A percentile compares a stretch with the other conserved stretches of the same genome.
Evolutionary conservation across 2,329 filamentous ascomycete genomes (phyloP).

Genomic region (Colletotrichum filicis): DNA sequence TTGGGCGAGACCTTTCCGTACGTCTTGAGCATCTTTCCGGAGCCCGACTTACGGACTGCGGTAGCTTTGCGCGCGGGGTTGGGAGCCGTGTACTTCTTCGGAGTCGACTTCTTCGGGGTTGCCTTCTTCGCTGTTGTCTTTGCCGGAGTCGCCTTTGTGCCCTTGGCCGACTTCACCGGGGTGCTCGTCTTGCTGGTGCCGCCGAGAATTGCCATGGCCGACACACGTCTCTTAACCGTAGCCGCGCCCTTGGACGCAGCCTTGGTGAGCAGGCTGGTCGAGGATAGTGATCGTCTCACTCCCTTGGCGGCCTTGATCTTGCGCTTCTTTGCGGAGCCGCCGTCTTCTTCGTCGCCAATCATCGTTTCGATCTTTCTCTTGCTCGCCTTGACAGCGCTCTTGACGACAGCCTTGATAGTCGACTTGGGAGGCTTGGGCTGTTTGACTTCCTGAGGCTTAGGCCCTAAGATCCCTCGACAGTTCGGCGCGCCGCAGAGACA

Average conservation of each 20-base stretch:
- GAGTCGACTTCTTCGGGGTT: conserved; percentile 16
- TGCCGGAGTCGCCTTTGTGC: not conserved
- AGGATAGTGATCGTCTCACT: conserved; percentile 48
- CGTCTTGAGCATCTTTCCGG: conserved; percentile 35
- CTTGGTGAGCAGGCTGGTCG: conserved; percentile 42
- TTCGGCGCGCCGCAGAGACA: conserved; percentile 73
- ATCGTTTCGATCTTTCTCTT: conserved; percentile 69
- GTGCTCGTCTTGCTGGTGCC: conserved; percentile 27
- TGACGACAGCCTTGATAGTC: conserved; percentile 49
- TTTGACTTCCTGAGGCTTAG: conserved; percentile 68
- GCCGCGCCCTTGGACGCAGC: conserved; percentile 45
- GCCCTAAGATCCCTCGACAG: conserved; percentile 72
- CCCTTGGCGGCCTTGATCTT: conserved; percentile 48
- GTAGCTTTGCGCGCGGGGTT: conserved; percentile 32
- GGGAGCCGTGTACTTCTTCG: conserved; percentile 34
- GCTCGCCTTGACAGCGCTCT: conserved; percentile 56
- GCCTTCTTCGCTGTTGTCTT: conserved; percentile 20
- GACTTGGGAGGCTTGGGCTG: conserved; percentile 56
- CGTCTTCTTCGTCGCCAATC: conserved; percentile 50
- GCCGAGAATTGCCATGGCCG: conserved; percentile 42
- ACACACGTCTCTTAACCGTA: conserved; percentile 49
- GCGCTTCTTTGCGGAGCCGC: conserved; percentile 39
- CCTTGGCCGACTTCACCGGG: conserved; percentile 20
- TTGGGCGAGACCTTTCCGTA: conserved; percentile 33
- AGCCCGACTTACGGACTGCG: conserved; percentile 34